Base-by-base conservation (phyloP, 164 flowering plant genomes). In the Magnolia changhungtana region DNA sequence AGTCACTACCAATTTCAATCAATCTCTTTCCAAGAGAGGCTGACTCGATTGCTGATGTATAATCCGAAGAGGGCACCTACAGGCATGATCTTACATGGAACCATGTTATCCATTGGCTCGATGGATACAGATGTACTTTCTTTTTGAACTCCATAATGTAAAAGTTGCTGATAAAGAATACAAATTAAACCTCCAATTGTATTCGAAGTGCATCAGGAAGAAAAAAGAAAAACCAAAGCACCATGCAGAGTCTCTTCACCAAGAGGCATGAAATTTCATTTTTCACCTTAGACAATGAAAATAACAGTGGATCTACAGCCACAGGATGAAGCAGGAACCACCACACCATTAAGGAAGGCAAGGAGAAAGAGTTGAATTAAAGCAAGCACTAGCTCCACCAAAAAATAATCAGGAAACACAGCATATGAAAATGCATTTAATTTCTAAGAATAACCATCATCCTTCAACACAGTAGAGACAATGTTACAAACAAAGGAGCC, bases 391-490 rank as follows among this genome's bases (percentile, higher is more conserved):
- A 29, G 11, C 27, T 27, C 29, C 29, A 67, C 45, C 5, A 0
- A n/a, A 64, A 29, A 68, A 68, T 27, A 29, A 68, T 31, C 13
- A 8, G 16, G 49, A 20, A 64, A 5, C 14, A 64, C 14, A 64
- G 51, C 20, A 72, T 52, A 51, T 63, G 61, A 52, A 68, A 64
- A 71, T 64, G 71, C 76, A 55, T 72, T 59, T n/a, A 55, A 59
- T 51, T 63, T 69, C 76, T 66, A 59, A 21, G 51, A 52, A 50
- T 68, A 68, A 14, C 72, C 18, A 77, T 55, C 11, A 16, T 55
- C 61, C 67, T 52, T 72, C 74, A 75, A 75, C 65, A 69, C 23
- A 19, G 71, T n/a, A 50, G 66, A 64, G n/a, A 66, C 55, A 75
- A 27, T 23, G 71, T 29, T 68, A 29, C 71, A 68, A 31, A 7